Percentiles rank a stretch among this genome's conserved stretches.
Conservation (phyloP, 2,329 filamentous ascomycete genomes). For the Tympanopsis confertula region DNA sequence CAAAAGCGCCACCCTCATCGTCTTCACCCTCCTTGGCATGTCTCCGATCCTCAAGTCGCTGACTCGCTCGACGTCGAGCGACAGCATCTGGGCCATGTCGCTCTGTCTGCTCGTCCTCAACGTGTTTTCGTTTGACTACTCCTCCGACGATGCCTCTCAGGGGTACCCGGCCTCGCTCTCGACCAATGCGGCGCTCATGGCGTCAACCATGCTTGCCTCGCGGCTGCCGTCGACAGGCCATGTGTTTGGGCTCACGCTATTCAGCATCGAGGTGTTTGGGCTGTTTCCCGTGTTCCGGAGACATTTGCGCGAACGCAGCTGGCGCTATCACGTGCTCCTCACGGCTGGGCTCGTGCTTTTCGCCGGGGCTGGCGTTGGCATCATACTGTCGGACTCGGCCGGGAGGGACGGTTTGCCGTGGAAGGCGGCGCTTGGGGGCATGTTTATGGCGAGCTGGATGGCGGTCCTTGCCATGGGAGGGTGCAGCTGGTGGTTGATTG, state of each 20-base stretch:
- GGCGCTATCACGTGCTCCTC: conserved; percentile 67
- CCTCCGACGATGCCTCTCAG: conserved; percentile 46
- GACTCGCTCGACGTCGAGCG: conserved; percentile 81
- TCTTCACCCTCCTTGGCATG: conserved; percentile 79
- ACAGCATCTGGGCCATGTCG: conserved; percentile 96
- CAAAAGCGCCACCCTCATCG: conserved; percentile 87
- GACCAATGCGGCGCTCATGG: conserved; percentile 94
- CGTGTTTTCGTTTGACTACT: conserved; percentile 96
- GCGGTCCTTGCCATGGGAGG: conserved; percentile 75
- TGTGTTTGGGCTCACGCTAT: conserved; percentile 88
- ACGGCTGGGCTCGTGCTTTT: conserved; percentile 67
- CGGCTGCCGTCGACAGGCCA: conserved; percentile 81
- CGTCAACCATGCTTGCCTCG: conserved; percentile 83
- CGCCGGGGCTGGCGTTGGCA: conserved; percentile 67
- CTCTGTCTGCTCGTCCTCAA: conserved; percentile 90
- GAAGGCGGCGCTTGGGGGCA: conserved; percentile 54
- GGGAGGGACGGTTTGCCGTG: conserved; percentile 27
- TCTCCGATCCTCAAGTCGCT: conserved; percentile 93
- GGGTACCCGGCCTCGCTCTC: conserved; percentile 37
- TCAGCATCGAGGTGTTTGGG: conserved; percentile 94
- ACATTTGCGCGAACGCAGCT: conserved; percentile 71
- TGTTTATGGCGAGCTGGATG: conserved; percentile 63
- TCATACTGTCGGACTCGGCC: conserved; percentile 35
- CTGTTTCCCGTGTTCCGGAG: conserved; percentile 95
- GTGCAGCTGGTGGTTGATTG: conserved; percentile 96